phyloP scores from a whole-genome alignment of 768 basidiomycete genomes.

The Auricularia sp. region DNA sequence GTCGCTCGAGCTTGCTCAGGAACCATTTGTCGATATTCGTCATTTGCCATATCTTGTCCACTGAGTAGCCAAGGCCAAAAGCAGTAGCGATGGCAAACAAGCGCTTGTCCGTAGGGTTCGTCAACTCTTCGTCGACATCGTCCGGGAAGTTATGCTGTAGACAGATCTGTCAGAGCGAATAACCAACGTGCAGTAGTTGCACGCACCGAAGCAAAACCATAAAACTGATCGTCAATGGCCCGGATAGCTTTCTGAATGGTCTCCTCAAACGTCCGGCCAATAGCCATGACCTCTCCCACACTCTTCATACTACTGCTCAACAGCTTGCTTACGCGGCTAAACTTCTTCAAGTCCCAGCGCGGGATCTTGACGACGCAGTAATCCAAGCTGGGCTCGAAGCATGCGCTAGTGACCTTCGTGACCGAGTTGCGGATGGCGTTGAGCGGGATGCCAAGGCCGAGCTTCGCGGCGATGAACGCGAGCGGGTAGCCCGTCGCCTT shows the following conservation, averaged over 20 bases:
- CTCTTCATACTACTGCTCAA: slow-evolving; percentile 97
- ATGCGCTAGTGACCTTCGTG: slow-evolving; percentile 91
- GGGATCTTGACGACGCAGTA: slow-evolving; percentile 98
- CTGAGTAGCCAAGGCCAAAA: slow-evolving; percentile 83
- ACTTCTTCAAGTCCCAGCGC: slow-evolving; percentile 98
- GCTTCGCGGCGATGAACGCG: slow-evolving; percentile 96
- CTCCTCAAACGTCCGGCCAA: slow-evolving; percentile 96
- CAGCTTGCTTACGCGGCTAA: slow-evolving; percentile 81
- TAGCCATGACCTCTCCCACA: slow-evolving; percentile 99
- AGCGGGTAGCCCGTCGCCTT: slow-evolving; percentile 98
- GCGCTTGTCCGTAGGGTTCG: slow-evolving; percentile 93
- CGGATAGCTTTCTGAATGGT: slow-evolving; percentile 97
- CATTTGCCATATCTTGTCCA: slow-evolving; percentile 96
- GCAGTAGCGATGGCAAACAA: slow-evolving; percentile 94
- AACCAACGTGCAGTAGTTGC: background rate
- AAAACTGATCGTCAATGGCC: slow-evolving; percentile 90
- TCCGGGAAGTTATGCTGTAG: slow-evolving; percentile 75
- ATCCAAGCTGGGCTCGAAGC: slow-evolving; percentile 96
- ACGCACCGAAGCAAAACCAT: slow-evolving; percentile 75
- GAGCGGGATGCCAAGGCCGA: slow-evolving; percentile 92
- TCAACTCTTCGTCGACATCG: slow-evolving; percentile 82
- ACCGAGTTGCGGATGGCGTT: slow-evolving; percentile 98
- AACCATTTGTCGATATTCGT: slow-evolving; percentile 99
- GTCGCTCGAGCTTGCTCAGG: slow-evolving; percentile 75
- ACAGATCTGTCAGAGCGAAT: background rate